Evolutionary conservation across 2,329 filamentous ascomycete species (phyloP), one percentile per base, ranked within the genome.

Genomic region (Arthrinium puccinioides): DNA sequence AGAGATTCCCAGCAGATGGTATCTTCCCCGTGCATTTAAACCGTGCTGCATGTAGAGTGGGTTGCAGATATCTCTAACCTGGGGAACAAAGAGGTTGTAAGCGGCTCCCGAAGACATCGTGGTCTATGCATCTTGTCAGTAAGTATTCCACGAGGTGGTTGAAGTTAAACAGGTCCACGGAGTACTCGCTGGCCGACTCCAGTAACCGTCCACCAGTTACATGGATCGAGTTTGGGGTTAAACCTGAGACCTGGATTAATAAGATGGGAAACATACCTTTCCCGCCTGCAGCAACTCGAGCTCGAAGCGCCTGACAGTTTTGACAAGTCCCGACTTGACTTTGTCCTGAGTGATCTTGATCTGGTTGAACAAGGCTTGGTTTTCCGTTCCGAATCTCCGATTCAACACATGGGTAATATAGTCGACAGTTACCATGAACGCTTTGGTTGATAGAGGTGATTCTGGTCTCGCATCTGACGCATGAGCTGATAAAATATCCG

Each of bases 251-350:
- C n/a, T n/a, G n/a, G n/a, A n/a, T n/a, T n/a, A n/a, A n/a, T n/a
- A n/a, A n/a, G n/a, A n/a, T n/a, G n/a, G n/a, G n/a, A n/a, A n/a
- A n/a, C 60, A 49, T 48, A 74, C 71, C 61, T 67, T 73, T 45
- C 71, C 72, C 10, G 61, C 62, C 37, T 68, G 61, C 35, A 76
- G 59, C 5, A 75, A 48, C 40, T 74, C 69, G 14, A 77, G 51
- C 50, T 77, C 73, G 2, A 73, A 52, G 31, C 62, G 63, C 11
- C 73, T 63, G 14, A 66, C 55, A 13, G 64, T 69, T 11, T 45
- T 50, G 15, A 69, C 55, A 28, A 49, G 51, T 8, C 61, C 62
- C n/a, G 47, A 51, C 21, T 49, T 50, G 34, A 68, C 51, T 11
- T 55, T 59, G 26, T 57, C 52, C 18, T 55, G 44, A 5, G 74